Evolutionary conservation across 2,329 filamentous ascomycete genomes (phyloP).

Genomic region (Intubia oerlemansii): DNA sequence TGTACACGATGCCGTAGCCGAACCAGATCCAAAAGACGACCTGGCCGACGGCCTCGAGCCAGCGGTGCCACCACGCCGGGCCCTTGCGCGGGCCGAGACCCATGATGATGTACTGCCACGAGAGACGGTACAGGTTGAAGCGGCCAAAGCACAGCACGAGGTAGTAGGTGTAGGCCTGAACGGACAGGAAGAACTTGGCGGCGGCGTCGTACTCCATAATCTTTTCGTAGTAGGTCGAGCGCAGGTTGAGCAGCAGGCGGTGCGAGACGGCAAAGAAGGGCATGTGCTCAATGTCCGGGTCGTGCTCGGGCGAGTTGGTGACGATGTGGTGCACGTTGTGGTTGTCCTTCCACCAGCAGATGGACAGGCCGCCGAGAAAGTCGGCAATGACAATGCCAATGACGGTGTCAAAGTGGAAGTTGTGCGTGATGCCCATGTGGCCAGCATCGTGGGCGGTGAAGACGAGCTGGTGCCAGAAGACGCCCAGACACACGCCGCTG

Average conservation of each 20-base stretch:
- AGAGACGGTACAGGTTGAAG: slow-evolving; percentile 71
- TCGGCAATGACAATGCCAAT: slow-evolving; percentile 85
- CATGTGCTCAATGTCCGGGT: slow-evolving; percentile 84
- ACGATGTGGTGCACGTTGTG: slow-evolving; percentile 96
- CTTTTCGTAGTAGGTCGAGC: slow-evolving; percentile 66
- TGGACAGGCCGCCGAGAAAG: slow-evolving; percentile 68
- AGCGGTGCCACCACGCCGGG: slow-evolving; percentile 64
- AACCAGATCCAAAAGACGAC: slow-evolving; percentile 74
- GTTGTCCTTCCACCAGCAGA: slow-evolving; percentile 94
- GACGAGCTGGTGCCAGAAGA: slow-evolving; percentile 84
- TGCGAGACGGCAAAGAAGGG: slow-evolving; percentile 79
- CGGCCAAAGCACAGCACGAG: slow-evolving; percentile 59
- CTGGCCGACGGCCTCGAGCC: slow-evolving; percentile 57
- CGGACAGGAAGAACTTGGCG: slow-evolving; percentile 47
- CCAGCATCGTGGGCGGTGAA: slow-evolving; percentile 90
- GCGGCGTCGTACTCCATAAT: slow-evolving; percentile 57
- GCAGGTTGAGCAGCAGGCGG: slow-evolving; percentile 49
- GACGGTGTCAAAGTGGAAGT: slow-evolving; percentile 60
- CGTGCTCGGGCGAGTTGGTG: slow-evolving; percentile 86
- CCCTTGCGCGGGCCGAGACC: slow-evolving; percentile 54
- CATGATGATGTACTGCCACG: slow-evolving; percentile 54
- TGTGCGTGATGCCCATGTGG: slow-evolving; percentile 93
- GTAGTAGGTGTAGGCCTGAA: slow-evolving; percentile 71
- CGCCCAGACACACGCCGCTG: slow-evolving; percentile 56
- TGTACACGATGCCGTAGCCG: slow-evolving; percentile 63